Conservation (phyloP, 2,329 filamentous ascomycete species). For the Fusarium humuli region DNA sequence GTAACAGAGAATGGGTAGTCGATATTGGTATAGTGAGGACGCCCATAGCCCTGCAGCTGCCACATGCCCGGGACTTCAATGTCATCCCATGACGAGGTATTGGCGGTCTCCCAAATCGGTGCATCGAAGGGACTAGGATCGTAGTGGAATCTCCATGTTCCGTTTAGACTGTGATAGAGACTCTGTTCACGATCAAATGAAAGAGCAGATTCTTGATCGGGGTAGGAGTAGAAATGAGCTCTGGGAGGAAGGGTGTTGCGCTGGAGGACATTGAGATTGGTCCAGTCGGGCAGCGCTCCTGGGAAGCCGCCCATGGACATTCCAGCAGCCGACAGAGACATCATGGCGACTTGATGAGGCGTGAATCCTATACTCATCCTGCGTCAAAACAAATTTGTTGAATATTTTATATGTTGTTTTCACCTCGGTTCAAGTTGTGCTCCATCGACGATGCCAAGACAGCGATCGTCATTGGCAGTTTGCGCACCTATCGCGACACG, state of each 20-base stretch:
- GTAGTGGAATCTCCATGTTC: constrained; percentile 31
- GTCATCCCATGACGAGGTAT: constrained; percentile 42
- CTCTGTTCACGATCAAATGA: constrained; percentile 2
- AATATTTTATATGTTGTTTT: neutral
- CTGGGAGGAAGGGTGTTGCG: constrained; percentile 16
- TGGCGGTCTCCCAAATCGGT: constrained; percentile 10
- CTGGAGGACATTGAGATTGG: constrained; percentile 12
- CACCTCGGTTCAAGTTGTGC: neutral
- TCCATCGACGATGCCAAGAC: constrained; percentile 12
- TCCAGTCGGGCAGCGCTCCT: constrained; percentile 18
- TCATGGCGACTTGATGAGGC: neutral
- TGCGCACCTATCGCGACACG: constrained; percentile 22
- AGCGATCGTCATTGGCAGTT: constrained; percentile 5
- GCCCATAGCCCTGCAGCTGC: constrained; percentile 76
- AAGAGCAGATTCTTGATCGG: neutral
- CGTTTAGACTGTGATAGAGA: constrained; percentile 8
- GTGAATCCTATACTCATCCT: neutral
- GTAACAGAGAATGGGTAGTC: constrained; percentile 75
- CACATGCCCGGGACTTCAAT: constrained; percentile 76
- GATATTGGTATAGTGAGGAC: constrained; percentile 77
- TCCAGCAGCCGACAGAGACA: constrained; percentile 8
- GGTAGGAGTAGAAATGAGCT: constrained; percentile 32
- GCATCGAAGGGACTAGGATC: constrained; percentile 19
- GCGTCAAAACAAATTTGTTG: no score
- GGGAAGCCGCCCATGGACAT: constrained; percentile 7